phyloP scores from a whole-genome alignment of 2,329 filamentous ascomycete species.

The Penicillium hesseltinei region DNA sequence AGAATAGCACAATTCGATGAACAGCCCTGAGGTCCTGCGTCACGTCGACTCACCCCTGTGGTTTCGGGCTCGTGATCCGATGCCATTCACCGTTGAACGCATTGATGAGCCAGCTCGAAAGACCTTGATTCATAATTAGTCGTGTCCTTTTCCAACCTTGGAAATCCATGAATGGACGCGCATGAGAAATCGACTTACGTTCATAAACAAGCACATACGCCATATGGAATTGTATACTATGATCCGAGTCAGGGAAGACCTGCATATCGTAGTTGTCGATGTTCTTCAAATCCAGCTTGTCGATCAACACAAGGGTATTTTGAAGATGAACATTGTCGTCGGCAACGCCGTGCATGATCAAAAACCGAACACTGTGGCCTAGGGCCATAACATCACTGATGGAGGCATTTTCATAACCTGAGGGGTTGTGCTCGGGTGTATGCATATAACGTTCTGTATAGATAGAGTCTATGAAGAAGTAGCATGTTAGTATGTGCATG shows the following conservation, averaged over 20 bases:
- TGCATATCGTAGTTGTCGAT: conserved; percentile 96
- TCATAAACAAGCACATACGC: conserved; percentile 89
- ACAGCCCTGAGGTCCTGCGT: conserved; percentile 22
- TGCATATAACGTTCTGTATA: conserved; percentile 78
- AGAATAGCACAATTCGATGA: conserved; percentile 8
- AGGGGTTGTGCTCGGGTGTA: conserved; percentile 76
- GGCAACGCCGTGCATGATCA: conserved; percentile 93
- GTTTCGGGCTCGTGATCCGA: conserved; percentile 53
- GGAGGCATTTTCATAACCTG: conserved; percentile 72
- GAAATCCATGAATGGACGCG: background rate
- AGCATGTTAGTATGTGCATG: background rate
- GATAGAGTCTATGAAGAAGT: conserved; percentile 30
- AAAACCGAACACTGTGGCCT: conserved; percentile 74
- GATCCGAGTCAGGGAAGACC: conserved; percentile 93
- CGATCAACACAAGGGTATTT: conserved; percentile 83
- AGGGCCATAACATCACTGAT: conserved; percentile 75
- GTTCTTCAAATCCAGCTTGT: conserved; percentile 75
- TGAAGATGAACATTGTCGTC: conserved; percentile 99
- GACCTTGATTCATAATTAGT: conserved; percentile 24
- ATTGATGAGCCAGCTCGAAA: conserved; percentile 84
- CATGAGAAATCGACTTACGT: conserved; percentile 57
- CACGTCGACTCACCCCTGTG: conserved; percentile 35
- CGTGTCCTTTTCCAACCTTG: background rate
- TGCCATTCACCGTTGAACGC: conserved; percentile 98
- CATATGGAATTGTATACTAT: conserved; percentile 92